Conservation (phyloP, 2,329 filamentous ascomycete species). For the Ceratocystis variospora region DNA sequence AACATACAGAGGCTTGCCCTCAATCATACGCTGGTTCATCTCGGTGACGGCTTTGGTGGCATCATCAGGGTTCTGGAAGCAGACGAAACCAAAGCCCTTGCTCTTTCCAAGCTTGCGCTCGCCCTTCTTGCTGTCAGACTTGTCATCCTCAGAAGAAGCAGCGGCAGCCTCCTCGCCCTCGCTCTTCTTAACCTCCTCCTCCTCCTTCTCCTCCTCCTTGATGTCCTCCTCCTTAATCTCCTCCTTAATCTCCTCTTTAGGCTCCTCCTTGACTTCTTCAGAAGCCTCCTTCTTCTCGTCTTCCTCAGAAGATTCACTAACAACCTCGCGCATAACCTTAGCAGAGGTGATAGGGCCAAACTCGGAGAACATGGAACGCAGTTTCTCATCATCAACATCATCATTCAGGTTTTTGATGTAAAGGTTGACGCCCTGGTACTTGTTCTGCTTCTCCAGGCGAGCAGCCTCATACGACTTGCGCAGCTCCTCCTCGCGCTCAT, state of each 20-base stretch:
- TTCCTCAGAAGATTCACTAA: constrained; percentile 41
- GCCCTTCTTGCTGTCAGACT: constrained; percentile 34
- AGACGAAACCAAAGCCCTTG: constrained; percentile 99
- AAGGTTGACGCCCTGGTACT: constrained; percentile 98
- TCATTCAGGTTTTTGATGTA: constrained; percentile 99
- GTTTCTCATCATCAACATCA: constrained; percentile 94
- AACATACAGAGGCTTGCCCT: constrained; percentile 93
- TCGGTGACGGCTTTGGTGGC: constrained; percentile 97
- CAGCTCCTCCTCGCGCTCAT: constrained; percentile 98
- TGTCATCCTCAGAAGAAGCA: constrained; percentile 39
- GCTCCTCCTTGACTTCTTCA: constrained; percentile 39
- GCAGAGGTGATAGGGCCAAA: constrained; percentile 95
- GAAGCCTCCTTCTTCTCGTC: constrained; percentile 36
- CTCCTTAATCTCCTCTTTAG: constrained; percentile 33
- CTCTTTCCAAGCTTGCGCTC: constrained; percentile 79
- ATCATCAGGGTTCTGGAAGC: constrained; percentile 98
- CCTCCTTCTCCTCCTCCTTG: constrained; percentile 40
- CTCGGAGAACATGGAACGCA: constrained; percentile 80
- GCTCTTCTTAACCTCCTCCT: constrained; percentile 35
- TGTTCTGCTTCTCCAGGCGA: constrained; percentile 94
- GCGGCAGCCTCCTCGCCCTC: constrained; percentile 39
- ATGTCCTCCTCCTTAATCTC: constrained; percentile 37
- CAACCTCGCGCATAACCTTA: constrained; percentile 92
- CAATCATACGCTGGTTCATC: constrained; percentile 99
- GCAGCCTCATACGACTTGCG: constrained; percentile 98